Percentiles rank a stretch among this genome's conserved stretches.
phyloP scores from a whole-genome alignment of 768 basidiomycete species.

The Lentinula guzmanii region DNA sequence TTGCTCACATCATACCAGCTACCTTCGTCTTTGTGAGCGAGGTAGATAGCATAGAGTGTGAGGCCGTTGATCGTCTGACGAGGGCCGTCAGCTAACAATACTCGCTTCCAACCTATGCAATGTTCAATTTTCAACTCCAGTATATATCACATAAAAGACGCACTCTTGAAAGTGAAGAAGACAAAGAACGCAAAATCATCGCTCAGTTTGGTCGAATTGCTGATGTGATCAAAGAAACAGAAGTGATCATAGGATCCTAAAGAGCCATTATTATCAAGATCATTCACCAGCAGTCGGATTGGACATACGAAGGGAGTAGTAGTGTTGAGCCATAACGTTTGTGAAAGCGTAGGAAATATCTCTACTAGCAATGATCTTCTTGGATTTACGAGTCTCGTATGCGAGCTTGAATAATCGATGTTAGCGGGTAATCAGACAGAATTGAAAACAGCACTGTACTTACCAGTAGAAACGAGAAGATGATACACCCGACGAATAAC shows the following conservation, averaged over 20 bases:
- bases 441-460: slow-evolving; percentile 18
- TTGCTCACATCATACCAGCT: slow-evolving; percentile 66
- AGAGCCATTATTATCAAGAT: neutral
- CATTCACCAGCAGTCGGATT: neutral
- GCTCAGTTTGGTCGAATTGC: slow-evolving; percentile 90
- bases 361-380: slow-evolving; percentile 90
- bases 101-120: slow-evolving; percentile 35
- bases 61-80: slow-evolving; percentile 97
- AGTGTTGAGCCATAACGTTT: slow-evolving; percentile 94
- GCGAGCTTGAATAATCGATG: slow-evolving; percentile 51
- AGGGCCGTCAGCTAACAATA: slow-evolving; percentile 89
- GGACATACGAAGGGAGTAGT: slow-evolving; percentile 86
- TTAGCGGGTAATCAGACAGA: neutral
- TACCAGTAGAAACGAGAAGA: slow-evolving; percentile 94
- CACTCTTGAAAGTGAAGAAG: slow-evolving; percentile 99
- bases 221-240: slow-evolving; percentile 97
- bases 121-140: neutral
- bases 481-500: slow-evolving; percentile 97
- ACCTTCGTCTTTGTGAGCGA: slow-evolving; percentile 44
- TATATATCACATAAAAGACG: slow-evolving; percentile 14
- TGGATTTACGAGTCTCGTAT: slow-evolving; percentile 88
- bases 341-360: slow-evolving; percentile 99
- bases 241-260: slow-evolving; percentile 94
- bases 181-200: slow-evolving; percentile 99
- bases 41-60: slow-evolving; percentile 89